Percentiles rank a stretch among this genome's conserved stretches.
These are phyloP conservation scores for Eucommia ulmoides DNA, from an alignment of 257 asterid genomes.

Conservation along the genomic window DNA sequence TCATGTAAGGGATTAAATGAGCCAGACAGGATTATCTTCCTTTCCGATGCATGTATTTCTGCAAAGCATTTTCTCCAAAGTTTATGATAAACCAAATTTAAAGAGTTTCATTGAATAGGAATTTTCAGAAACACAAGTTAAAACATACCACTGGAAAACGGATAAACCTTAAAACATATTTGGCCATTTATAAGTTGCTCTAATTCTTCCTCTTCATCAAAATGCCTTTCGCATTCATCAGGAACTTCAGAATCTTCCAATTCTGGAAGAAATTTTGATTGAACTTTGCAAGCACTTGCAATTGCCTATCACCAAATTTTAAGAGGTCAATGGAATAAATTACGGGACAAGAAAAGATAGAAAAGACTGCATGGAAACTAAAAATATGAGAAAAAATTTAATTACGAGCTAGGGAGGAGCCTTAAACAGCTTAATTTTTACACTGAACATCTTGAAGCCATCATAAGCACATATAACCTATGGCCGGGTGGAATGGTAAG, in stretches of 20 bases:
- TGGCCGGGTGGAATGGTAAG: no score
- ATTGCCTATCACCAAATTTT: constrained; percentile 42
- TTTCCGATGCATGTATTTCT: constrained; percentile 32
- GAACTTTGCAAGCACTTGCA: constrained; percentile 77
- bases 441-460: no score
- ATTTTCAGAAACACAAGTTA: constrained; percentile 3
- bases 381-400: background rate
- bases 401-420: no score
- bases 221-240: constrained; percentile 41
- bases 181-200: constrained; percentile 72
- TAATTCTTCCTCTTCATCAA: constrained; percentile 71
- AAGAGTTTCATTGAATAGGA: constrained; percentile 2
- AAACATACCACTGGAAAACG: constrained; percentile 67
- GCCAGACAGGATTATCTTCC: constrained; percentile 83
- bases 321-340: constrained; percentile 1
- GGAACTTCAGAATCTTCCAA: constrained; percentile 67
- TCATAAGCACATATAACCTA: no score
- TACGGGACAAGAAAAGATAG: background rate
- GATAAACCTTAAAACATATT: constrained; percentile 86
- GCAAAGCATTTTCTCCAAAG: constrained; percentile 36
- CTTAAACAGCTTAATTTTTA: no score
- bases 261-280: constrained; percentile 36
- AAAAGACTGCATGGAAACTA: background rate
- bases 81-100: constrained; percentile 7
- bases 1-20: constrained; percentile 93